Evolutionary conservation across 2,329 filamentous ascomycete species (phyloP).

Genomic region (Fusarium domesticum): DNA sequence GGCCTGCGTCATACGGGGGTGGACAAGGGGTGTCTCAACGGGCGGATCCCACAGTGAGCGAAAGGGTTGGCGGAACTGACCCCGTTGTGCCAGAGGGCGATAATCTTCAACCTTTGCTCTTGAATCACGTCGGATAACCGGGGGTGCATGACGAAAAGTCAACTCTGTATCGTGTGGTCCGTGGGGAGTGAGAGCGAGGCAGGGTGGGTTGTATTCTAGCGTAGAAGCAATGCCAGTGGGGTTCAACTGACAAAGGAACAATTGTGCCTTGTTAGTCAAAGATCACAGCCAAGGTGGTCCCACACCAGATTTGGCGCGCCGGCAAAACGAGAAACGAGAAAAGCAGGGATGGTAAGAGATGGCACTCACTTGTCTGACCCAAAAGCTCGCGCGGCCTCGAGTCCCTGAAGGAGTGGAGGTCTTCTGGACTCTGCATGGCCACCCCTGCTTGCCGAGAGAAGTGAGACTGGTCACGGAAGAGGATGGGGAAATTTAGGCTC

Average conservation of each 20-base stretch:
- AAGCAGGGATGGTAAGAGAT: conserved; percentile 16
- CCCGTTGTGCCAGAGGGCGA: conserved; percentile 24
- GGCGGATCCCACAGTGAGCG: conserved; percentile 31
- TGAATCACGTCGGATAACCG: conserved; percentile 4
- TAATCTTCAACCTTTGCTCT: conserved; percentile 16
- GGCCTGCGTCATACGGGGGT: conserved; percentile 33
- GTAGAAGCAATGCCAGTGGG: conserved; percentile 4
- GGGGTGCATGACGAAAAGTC: conserved; percentile 8
- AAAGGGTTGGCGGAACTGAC: conserved; percentile 22
- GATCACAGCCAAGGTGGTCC: conserved; percentile 9
- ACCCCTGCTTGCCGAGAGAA: conserved; percentile 28
- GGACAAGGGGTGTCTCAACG: conserved; percentile 36
- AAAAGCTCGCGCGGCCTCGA: conserved; percentile 24
- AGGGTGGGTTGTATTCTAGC: not conserved
- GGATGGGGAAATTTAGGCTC: conserved; percentile 30
- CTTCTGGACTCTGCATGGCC: conserved; percentile 21
- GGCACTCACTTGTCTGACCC: conserved; percentile 22
- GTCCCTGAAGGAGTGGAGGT: conserved; percentile 21
- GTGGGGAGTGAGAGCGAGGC: not conserved
- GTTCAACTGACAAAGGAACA: conserved; percentile 3
- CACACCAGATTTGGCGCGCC: conserved; percentile 24
- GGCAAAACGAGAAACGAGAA: conserved; percentile 25
- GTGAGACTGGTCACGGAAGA: conserved; percentile 28
- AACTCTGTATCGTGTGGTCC: not conserved
- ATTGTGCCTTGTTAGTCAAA: conserved; percentile 11